A percentile compares a stretch with the other conserved stretches of the same genome.
Evolutionary conservation across 2,329 filamentous ascomycete species (phyloP).

Genomic region (Aspergillus ibericus): DNA sequence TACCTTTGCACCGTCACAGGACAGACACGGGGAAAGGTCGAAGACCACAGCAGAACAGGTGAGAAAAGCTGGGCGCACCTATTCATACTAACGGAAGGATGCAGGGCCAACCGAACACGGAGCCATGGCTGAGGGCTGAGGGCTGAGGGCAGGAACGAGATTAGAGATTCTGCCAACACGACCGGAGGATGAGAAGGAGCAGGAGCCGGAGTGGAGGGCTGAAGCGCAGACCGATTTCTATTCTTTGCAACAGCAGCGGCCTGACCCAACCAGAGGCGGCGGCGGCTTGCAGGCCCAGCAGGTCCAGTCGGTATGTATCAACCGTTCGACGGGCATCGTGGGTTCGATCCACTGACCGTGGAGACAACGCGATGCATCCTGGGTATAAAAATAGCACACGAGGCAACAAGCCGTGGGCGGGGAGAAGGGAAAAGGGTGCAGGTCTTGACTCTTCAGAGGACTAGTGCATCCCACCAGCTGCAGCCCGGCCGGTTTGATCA

Average conservation of each 20-base stretch:
- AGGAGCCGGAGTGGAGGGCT: conserved; percentile 19
- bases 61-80: conserved; percentile 30
- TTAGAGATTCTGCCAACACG: conserved; percentile 15
- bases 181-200: conserved; percentile 16
- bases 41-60: conserved; percentile 7
- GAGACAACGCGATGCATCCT: conserved; percentile 7
- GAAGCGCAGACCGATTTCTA: conserved; percentile 22
- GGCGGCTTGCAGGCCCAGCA: conserved; percentile 13
- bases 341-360: conserved; percentile 19
- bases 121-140: conserved; percentile 29
- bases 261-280: conserved; percentile 19
- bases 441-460: conserved; percentile 20
- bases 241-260: conserved; percentile 28
- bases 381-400: conserved; percentile 21
- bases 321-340: conserved; percentile 13
- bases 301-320: conserved; percentile 10
- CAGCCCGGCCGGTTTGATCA: conserved; percentile 33
- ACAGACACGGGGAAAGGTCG: conserved; percentile 5
- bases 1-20: conserved; percentile 13
- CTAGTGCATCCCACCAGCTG: conserved; percentile 20
- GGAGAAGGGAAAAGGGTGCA: conserved; percentile 9
- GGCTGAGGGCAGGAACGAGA: conserved; percentile 17
- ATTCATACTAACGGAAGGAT: conserved; percentile 38
- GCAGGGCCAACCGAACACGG: conserved; percentile 26
- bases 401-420: conserved; percentile 14